These are phyloP conservation scores for Tuber microsphaerosporum DNA, from an alignment of 495 filamentous ascomycete species.

Conservation along the genomic window DNA sequence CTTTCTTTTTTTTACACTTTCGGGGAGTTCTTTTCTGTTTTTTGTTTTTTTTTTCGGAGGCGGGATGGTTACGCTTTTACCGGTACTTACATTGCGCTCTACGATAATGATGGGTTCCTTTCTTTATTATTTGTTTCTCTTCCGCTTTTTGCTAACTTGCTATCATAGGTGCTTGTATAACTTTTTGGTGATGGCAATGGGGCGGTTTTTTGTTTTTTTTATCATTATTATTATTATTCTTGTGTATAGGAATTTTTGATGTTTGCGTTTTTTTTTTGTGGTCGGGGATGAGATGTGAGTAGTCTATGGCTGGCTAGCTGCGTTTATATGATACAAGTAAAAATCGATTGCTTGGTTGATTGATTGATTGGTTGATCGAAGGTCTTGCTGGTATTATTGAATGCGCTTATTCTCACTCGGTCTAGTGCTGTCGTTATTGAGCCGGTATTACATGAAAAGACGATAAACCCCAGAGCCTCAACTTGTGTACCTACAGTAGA, in stretches of 20 bases:
- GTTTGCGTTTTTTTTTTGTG: background rate
- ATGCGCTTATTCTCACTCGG: no score
- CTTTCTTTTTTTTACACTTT: background rate
- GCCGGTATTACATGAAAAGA: no score
- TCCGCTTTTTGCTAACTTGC: background rate
- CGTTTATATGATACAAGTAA: background rate
- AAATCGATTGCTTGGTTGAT: background rate
- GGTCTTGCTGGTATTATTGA: no score
- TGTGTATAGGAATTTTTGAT: background rate
- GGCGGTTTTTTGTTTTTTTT: background rate
- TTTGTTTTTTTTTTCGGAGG: background rate
- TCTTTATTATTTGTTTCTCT: background rate
- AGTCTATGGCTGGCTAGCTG: background rate
- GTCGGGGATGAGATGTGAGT: background rate
- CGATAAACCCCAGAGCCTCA: no score
- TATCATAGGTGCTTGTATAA: background rate
- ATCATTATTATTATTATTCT: background rate
- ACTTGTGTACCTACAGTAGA: no score
- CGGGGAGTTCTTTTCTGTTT: background rate
- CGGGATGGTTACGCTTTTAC: background rate
- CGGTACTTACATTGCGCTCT: slow-evolving; percentile 4
- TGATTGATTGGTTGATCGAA: no score
- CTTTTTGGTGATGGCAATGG: background rate
- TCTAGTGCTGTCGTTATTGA: no score
- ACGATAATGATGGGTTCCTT: slow-evolving; percentile 20